These are phyloP conservation scores for Volvox reticuliferus DNA, from an alignment of 139 green algal genomes.

Conservation along the genomic window DNA sequence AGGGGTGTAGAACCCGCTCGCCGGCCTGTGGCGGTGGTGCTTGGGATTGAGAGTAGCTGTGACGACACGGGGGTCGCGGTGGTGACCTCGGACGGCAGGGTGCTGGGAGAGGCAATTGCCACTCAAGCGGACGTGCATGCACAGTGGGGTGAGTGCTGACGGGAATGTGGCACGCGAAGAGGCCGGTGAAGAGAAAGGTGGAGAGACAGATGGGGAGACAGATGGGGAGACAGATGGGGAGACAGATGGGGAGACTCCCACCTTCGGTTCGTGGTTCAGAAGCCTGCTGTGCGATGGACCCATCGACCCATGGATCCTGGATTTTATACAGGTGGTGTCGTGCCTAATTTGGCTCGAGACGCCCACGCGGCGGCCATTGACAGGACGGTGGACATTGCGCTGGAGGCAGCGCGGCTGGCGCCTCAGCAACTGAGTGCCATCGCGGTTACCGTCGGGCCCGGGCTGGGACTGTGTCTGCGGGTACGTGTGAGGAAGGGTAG, in stretches of 20 bases:
- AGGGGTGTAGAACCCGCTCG: not conserved
- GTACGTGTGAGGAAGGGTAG: constrained; percentile 61
- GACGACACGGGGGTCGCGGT: constrained; percentile 96
- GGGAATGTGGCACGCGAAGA: not conserved
- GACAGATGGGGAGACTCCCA: too few relatives aligned
- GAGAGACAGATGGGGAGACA: too few relatives aligned
- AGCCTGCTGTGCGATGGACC: not conserved
- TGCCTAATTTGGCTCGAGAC: constrained; percentile 91
- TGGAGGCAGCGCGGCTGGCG: constrained; percentile 70
- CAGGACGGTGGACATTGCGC: constrained; percentile 77
- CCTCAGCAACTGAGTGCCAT: constrained; percentile 82
- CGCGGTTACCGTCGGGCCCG: constrained; percentile 95
- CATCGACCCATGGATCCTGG: not conserved
- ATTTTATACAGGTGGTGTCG: constrained; percentile 85
- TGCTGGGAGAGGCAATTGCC: constrained; percentile 87
- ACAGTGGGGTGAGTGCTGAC: constrained; percentile 71
- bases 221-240: too few relatives aligned
- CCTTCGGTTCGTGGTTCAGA: not conserved
- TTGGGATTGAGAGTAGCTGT: constrained; percentile 97
- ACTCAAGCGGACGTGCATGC: constrained; percentile 93
- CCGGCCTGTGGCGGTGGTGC: constrained; percentile 62
- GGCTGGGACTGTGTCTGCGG: constrained; percentile 93
- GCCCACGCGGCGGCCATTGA: constrained; percentile 96
- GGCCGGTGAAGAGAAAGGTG: not conserved
- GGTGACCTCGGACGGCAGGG: constrained; percentile 76